Conservation (phyloP, 2,329 filamentous ascomycete genomes). For the Paecilomyces variotii region DNA sequence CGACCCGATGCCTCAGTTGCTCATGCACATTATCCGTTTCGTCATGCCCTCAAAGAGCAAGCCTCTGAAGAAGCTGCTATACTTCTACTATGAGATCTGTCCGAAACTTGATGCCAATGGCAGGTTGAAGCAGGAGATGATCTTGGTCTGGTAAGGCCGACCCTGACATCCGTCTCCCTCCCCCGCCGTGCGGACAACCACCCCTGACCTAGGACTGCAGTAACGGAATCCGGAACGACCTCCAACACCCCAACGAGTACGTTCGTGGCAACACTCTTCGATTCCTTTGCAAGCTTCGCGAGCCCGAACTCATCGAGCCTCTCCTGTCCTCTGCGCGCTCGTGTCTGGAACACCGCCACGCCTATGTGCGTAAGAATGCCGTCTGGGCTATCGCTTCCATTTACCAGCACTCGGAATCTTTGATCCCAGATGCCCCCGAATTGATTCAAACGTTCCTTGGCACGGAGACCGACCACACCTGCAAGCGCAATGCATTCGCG, state of each 20-base stretch:
- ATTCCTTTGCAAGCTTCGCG: constrained; percentile 92
- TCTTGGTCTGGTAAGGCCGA: constrained; percentile 76
- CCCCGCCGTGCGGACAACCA: background rate
- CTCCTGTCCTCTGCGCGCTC: constrained; percentile 84
- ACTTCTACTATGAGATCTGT: constrained; percentile 99
- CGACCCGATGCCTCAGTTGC: constrained; percentile 84
- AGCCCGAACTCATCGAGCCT: constrained; percentile 92
- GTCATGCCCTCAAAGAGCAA: constrained; percentile 99
- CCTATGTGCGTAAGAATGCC: constrained; percentile 96
- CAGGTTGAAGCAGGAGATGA: constrained; percentile 99
- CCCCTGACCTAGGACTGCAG: constrained; percentile 38
- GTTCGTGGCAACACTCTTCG: constrained; percentile 96
- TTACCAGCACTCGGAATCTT: constrained; percentile 76
- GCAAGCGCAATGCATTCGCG: constrained; percentile 96
- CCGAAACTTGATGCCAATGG: constrained; percentile 86
- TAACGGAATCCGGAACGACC: constrained; percentile 95
- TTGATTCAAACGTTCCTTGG: constrained; percentile 85
- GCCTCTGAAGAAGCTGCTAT: constrained; percentile 91
- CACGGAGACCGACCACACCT: constrained; percentile 84
- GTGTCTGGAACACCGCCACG: constrained; percentile 92
- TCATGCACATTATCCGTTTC: constrained; percentile 99
- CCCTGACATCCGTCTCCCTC: background rate
- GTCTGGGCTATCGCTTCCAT: constrained; percentile 93
- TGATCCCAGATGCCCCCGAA: constrained; percentile 93
- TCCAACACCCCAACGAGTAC: constrained; percentile 97